Conservation (phyloP, 148 eudicot genomes). For the Rhododendron griersonianum region DNA sequence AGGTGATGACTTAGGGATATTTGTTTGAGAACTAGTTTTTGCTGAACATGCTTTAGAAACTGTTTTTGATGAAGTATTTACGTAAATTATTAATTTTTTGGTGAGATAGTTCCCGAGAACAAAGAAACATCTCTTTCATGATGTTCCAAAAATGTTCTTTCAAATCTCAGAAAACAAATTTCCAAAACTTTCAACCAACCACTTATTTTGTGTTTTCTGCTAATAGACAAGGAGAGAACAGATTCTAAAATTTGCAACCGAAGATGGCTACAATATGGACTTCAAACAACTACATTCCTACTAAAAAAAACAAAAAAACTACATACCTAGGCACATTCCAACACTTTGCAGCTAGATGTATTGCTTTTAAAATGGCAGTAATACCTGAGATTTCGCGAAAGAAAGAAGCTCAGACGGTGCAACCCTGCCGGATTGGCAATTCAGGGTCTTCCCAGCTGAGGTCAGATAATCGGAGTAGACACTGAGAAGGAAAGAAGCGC, state of each 20-base stretch:
- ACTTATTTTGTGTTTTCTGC: neutral
- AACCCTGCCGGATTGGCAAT: constrained; percentile 49
- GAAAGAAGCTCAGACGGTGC: constrained; percentile 65
- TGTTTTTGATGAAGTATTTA: too few relatives aligned
- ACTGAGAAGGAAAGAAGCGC: constrained; percentile 81
- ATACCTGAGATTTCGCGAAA: constrained; percentile 84
- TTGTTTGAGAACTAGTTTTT: neutral
- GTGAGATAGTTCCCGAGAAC: neutral
- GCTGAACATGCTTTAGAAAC: neutral
- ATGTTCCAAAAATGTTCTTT: neutral
- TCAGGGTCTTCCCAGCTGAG: constrained; percentile 56
- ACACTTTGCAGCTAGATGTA: neutral
- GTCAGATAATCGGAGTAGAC: constrained; percentile 87
- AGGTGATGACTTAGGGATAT: neutral
- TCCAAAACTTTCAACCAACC: neutral
- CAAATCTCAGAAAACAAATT: neutral
- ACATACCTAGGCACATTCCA: neutral
- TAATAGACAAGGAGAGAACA: neutral
- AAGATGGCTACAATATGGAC: neutral
- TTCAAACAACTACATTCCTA: neutral
- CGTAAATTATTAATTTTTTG: too few relatives aligned
- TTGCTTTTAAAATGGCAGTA: neutral
- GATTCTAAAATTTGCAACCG: neutral
- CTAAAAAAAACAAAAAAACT: too few relatives aligned
- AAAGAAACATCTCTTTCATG: neutral